phyloP scores from a whole-genome alignment of 345 rosid genomes.

The Brassica rapa region DNA sequence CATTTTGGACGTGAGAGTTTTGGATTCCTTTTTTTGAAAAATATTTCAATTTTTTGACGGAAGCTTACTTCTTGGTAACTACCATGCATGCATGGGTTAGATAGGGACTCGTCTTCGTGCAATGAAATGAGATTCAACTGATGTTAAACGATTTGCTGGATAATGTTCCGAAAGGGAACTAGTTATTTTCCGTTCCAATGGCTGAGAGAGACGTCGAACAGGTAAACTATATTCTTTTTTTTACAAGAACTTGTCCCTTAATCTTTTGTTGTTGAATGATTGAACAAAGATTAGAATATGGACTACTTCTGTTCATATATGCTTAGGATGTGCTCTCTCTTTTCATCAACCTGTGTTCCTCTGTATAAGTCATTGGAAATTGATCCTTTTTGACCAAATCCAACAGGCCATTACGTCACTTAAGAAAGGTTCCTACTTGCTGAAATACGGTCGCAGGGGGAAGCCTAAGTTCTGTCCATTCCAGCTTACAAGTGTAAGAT shows the following conservation, averaged over 20 bases:
- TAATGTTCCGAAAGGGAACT: conserved; percentile 57
- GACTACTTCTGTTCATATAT: not conserved
- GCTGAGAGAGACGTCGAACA: conserved; percentile 82
- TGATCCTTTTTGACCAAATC: not conserved
- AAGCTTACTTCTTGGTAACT: not conserved
- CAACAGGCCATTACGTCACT: conserved; percentile 73
- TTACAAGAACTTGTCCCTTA: not conserved
- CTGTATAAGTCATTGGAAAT: not conserved
- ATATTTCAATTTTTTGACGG: not conserved
- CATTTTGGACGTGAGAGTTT: conserved; percentile 27
- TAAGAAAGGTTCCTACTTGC: conserved; percentile 80
- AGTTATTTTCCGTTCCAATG: conserved; percentile 39
- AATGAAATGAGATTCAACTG: conserved; percentile 29
- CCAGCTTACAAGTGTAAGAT: conserved; percentile 71
- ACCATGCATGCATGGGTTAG: conserved; percentile 47
- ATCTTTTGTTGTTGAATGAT: not conserved
- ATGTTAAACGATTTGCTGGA: conserved; percentile 36
- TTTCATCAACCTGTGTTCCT: not conserved
- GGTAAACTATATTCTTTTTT: conserved; percentile 44
- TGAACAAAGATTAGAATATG: not conserved
- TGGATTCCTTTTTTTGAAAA: conserved; percentile 9
- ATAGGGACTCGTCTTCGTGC: conserved; percentile 4
- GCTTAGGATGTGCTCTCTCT: not conserved
- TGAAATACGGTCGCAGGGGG: conserved; percentile 88
- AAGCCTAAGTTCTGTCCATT: conserved; percentile 91